These are phyloP conservation scores for Penicillium diatomitis DNA, from an alignment of 495 filamentous ascomycete genomes.

Conservation along the genomic window DNA sequence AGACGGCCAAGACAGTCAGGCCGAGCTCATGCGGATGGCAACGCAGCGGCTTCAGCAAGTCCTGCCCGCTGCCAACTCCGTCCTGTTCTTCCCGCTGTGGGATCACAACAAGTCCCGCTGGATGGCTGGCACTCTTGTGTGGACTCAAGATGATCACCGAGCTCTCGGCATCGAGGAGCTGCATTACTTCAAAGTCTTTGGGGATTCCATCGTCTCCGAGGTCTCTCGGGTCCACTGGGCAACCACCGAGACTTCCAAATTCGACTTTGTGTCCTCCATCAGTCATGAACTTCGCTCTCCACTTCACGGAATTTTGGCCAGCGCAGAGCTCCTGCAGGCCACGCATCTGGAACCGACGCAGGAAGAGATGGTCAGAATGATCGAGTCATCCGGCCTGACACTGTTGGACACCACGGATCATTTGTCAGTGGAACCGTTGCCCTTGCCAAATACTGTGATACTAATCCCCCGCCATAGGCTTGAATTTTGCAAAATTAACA, in stretches of 20 bases:
- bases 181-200: constrained; percentile 48
- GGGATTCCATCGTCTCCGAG: constrained; percentile 52
- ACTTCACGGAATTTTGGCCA: constrained; percentile 58
- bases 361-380: constrained; percentile 50
- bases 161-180: constrained; percentile 38
- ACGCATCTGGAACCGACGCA: constrained; percentile 43
- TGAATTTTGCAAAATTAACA: constrained; percentile 51
- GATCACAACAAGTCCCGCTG: constrained; percentile 51
- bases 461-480: constrained; percentile 18
- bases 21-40: constrained; percentile 1
- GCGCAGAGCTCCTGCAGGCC: constrained; percentile 53
- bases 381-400: constrained; percentile 56
- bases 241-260: constrained; percentile 48
- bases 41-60: constrained; percentile 4
- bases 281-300: constrained; percentile 68
- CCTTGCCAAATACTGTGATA: neutral
- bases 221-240: constrained; percentile 43
- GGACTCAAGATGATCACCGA: constrained; percentile 41
- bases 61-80: constrained; percentile 44
- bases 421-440: constrained; percentile 16
- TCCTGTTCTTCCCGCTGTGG: constrained; percentile 54
- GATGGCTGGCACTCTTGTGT: constrained; percentile 52
- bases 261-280: constrained; percentile 62
- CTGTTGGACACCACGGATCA: constrained; percentile 64
- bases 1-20: neutral